These are phyloP conservation scores for Tetracladium maxilliforme DNA, from an alignment of 2,329 filamentous ascomycete species.

Conservation along the genomic window DNA sequence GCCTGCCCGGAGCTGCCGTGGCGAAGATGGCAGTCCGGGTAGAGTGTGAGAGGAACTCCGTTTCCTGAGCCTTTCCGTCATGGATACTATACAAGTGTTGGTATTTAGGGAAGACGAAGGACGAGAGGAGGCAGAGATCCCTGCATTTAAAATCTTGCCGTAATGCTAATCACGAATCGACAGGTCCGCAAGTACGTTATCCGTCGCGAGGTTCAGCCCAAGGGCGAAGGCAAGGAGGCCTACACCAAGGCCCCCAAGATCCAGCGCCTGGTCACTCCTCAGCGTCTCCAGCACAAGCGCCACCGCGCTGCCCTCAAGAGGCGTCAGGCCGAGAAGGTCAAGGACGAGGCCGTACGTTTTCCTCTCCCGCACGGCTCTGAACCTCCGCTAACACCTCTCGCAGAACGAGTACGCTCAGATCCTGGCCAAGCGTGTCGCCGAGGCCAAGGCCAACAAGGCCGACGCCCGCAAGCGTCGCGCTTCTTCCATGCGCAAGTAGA, in stretches of 20 bases:
- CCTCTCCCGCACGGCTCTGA: constrained; percentile 2
- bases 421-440: constrained; percentile 90
- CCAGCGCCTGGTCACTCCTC: constrained; percentile 97
- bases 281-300: constrained; percentile 99
- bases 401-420: constrained; percentile 95
- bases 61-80: too few species aligned
- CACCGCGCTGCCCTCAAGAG: constrained; percentile 97
- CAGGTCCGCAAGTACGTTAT: constrained; percentile 99
- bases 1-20: constrained; percentile 38
- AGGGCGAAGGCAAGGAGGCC: constrained; percentile 91
- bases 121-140: too few species aligned
- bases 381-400: constrained; percentile 18
- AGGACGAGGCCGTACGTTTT: constrained; percentile 89
- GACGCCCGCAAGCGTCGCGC: constrained; percentile 95
- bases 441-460: constrained; percentile 87
- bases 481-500: constrained; percentile 86
- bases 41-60: constrained; percentile 44
- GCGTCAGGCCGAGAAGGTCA: constrained; percentile 89
- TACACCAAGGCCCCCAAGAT: constrained; percentile 99
- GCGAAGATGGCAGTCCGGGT: constrained; percentile 16
- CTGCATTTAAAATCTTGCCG: too few species aligned
- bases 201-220: constrained; percentile 91
- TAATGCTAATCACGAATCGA: constrained; percentile 25
- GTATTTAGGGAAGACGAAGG: too few species aligned
- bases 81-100: too few species aligned